These are phyloP conservation scores for Raphidocelis subcapitata DNA, from an alignment of 139 green algal genomes.

Conservation along the genomic window DNA sequence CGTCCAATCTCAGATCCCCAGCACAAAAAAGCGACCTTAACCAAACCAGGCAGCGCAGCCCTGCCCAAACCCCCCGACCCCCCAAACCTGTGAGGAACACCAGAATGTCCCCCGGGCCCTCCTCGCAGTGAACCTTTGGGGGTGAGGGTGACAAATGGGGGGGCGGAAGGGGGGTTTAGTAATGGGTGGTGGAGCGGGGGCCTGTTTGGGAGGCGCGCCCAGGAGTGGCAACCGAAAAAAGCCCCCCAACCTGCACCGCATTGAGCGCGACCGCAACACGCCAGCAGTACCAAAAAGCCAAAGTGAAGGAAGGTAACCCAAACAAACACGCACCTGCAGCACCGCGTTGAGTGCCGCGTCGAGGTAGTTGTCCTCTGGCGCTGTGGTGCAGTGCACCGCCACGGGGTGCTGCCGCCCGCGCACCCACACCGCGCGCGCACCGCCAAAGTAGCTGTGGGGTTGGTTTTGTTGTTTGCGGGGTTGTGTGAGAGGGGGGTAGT, in stretches of 20 bases:
- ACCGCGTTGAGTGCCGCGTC: conserved; percentile 78
- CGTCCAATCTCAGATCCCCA: no score
- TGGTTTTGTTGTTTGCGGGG: no score
- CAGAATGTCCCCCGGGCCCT: conserved; percentile 80
- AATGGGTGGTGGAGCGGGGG: no score
- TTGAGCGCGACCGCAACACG: no score
- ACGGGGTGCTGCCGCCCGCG: conserved; percentile 79
- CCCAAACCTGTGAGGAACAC: conserved; percentile 90
- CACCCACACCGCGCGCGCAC: conserved; percentile 58
- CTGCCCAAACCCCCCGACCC: conserved; percentile 6
- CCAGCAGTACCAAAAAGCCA: not conserved
- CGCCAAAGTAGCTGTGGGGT: conserved; percentile 76
- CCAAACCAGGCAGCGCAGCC: no score
- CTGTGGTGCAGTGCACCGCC: conserved; percentile 60
- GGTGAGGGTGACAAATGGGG: not conserved
- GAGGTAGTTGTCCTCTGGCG: conserved; percentile 87
- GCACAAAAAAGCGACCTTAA: no score
- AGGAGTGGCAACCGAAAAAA: no score
- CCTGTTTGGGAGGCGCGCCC: not conserved
- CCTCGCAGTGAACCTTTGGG: conserved; percentile 25
- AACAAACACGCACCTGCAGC: conserved; percentile 60
- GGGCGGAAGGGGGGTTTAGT: not conserved
- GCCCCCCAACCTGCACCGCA: no score
- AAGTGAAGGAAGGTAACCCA: not conserved
- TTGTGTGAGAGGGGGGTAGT: no score